A percentile compares a stretch with the other conserved stretches of the same genome.
Conservation (phyloP, 202 grass and related monocot species). For the Setaria italica region DNA sequence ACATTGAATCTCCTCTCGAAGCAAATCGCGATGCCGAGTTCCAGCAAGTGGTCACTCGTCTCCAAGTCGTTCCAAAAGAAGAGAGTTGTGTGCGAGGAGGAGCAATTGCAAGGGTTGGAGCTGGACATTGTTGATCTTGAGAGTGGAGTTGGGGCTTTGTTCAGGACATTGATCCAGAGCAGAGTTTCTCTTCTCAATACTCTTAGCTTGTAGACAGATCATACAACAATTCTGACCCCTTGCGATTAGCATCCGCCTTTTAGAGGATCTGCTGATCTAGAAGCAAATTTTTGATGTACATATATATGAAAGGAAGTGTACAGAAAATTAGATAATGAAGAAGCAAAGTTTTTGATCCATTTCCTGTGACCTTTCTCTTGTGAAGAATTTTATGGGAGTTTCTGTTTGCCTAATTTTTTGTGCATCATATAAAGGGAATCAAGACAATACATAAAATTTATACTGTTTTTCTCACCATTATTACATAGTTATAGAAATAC, state of each 20-base stretch:
- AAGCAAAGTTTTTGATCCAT: constrained; percentile 11
- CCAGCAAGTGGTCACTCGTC: constrained; percentile 59
- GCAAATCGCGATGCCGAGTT: constrained; percentile 26
- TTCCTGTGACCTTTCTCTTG: neutral
- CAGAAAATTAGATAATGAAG: constrained; percentile 24
- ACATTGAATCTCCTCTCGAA: constrained; percentile 22
- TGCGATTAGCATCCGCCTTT: constrained; percentile 44
- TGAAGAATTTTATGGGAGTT: neutral
- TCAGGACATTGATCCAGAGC: constrained; percentile 62
- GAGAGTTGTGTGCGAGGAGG: constrained; percentile 25
- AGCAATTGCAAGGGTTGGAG: constrained; percentile 40
- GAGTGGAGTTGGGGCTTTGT: constrained; percentile 52
- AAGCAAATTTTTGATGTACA: constrained; percentile 33
- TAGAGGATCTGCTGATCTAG: constrained; percentile 48
- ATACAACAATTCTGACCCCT: neutral
- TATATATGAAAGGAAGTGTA: constrained; percentile 42
- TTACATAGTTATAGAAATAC: neutral
- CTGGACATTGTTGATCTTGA: constrained; percentile 56
- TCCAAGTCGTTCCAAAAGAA: constrained; percentile 43
- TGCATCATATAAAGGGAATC: too few species aligned
- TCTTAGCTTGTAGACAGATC: constrained; percentile 53
- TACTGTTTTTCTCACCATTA: neutral
- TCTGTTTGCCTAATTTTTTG: neutral
- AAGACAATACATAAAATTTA: neutral
- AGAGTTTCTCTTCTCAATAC: constrained; percentile 72